Evolutionary conservation across 768 basidiomycete species (phyloP), one percentile per base, ranked within the genome.

Genomic region (Asterophora parasitica): DNA sequence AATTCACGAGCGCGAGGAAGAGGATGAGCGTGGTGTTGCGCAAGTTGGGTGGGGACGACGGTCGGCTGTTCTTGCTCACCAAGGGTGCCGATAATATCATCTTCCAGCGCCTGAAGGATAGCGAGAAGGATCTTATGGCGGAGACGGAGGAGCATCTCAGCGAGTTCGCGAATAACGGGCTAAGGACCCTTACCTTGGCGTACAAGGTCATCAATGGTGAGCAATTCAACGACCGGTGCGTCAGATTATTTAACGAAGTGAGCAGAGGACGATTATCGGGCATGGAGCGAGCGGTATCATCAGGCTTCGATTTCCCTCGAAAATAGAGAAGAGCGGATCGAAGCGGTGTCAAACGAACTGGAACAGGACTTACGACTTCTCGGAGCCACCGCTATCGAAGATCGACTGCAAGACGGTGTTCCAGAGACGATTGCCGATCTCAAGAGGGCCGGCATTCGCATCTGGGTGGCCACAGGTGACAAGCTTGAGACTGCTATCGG

Each of bases 391-490:
- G 96, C 94, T 42, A 99, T 99, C 56, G 96, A 99, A 66, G 96
- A 99, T 67, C 82, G 85, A 43, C 70, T 99, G 9, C 96, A 99
- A 65, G 96, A 98, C 58, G 96, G 96, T 41, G 96, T 98, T 3
- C 95, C 96, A 2, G 94, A 98, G 62, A 79, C 95, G 1, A 98
- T 98, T 57, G 89, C 88, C 3, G 93, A 98, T 60, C 76, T 99
- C 11, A 98, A 97, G 68, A 74, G 82, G 19, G 95, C 96, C 1
- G 96, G 96, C 0, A 97, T 98, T 70, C 97, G 96, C 69, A 71
- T 99, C 38, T 99, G 96, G 96, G 96, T 99, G 15, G 90, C 92
- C 8, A 99, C 96, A 0, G 96, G 96, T 16, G 96, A 99, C 71
- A 98, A 99, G 69, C 77, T 98, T n/a, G 95, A 97, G 67, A 97